phyloP scores from a whole-genome alignment of 1,284 basidiomycete species.

The Ustilago shanxiensis region DNA sequence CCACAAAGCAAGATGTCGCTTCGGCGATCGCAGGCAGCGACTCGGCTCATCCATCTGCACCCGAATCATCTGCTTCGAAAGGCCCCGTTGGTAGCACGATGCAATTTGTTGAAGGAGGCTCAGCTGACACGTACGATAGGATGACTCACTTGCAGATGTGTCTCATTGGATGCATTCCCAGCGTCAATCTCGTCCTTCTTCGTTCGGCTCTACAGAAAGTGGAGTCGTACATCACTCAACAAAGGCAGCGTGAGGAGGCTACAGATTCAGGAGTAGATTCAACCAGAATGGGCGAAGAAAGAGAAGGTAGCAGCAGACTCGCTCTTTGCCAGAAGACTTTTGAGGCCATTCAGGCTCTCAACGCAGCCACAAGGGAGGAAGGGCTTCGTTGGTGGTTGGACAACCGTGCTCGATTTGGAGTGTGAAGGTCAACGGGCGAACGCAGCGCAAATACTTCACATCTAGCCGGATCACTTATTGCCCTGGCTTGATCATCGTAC shows the following conservation, averaged over 20 bases:
- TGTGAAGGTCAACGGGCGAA: conserved; percentile 15
- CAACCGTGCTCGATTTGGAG: conserved; percentile 56
- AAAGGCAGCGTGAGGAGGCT: conserved; percentile 18
- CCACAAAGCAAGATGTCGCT: conserved; percentile 25
- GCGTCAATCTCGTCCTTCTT: conserved; percentile 66
- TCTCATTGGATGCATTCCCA: conserved; percentile 57
- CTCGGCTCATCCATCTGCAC: conserved; percentile 14
- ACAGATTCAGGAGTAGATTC: not conserved
- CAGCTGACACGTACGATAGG: conserved; percentile 26
- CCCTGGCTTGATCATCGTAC: no score
- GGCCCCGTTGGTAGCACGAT: not conserved
- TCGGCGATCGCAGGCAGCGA: conserved; percentile 16
- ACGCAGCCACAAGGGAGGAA: conserved; percentile 65
- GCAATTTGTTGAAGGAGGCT: not conserved
- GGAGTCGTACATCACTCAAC: conserved; percentile 47
- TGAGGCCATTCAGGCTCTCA: conserved; percentile 59
- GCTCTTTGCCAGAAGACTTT: conserved; percentile 58
- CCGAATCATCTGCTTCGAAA: not conserved
- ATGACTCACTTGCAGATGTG: conserved; percentile 43
- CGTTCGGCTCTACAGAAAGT: conserved; percentile 60
- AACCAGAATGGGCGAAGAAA: not conserved
- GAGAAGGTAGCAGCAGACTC: conserved; percentile 16
- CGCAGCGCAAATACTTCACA: no score
- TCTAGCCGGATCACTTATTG: no score
- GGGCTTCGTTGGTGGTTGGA: conserved; percentile 68